These are phyloP conservation scores for Rhodotorula sp. DNA, from an alignment of 1,284 basidiomycete genomes.

Conservation along the genomic window DNA sequence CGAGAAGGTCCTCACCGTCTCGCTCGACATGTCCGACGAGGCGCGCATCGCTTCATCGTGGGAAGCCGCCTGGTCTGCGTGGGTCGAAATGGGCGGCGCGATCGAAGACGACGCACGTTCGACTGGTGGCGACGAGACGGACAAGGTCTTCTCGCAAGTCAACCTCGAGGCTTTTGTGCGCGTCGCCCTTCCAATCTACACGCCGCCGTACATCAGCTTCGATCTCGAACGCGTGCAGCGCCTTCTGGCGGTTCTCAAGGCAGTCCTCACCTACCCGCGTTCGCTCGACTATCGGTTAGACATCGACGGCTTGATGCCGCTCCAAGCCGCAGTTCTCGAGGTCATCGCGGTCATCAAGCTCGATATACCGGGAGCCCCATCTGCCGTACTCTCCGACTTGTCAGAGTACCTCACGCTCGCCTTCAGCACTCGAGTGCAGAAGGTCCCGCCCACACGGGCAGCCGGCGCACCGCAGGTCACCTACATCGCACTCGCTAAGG, in stretches of 20 bases:
- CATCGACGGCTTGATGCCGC: slow-evolving; percentile 75
- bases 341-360: slow-evolving; percentile 69
- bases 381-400: slow-evolving; percentile 75
- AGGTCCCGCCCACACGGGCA: neutral
- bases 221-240: slow-evolving; percentile 63
- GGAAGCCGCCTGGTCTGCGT: slow-evolving; percentile 69
- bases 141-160: slow-evolving; percentile 65
- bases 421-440: slow-evolving; percentile 73
- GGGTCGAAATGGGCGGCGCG: slow-evolving; percentile 66
- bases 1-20: slow-evolving; percentile 64
- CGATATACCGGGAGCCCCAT: slow-evolving; percentile 61
- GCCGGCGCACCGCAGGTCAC: slow-evolving; percentile 61
- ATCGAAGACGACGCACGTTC: slow-evolving; percentile 47
- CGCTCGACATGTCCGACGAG: slow-evolving; percentile 56
- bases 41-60: slow-evolving; percentile 55
- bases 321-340: slow-evolving; percentile 71
- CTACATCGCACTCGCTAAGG: slow-evolving; percentile 83
- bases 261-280: slow-evolving; percentile 73
- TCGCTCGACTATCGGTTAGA: slow-evolving; percentile 87
- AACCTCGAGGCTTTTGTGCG: slow-evolving; percentile 78
- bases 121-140: slow-evolving; percentile 12
- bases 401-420: slow-evolving; percentile 82
- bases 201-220: slow-evolving; percentile 42
- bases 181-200: slow-evolving; percentile 57
- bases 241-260: slow-evolving; percentile 76